Percentiles rank a stretch among this genome's conserved stretches.
Conservation (phyloP, 768 basidiomycete genomes). For the Amanita fuliginea region DNA sequence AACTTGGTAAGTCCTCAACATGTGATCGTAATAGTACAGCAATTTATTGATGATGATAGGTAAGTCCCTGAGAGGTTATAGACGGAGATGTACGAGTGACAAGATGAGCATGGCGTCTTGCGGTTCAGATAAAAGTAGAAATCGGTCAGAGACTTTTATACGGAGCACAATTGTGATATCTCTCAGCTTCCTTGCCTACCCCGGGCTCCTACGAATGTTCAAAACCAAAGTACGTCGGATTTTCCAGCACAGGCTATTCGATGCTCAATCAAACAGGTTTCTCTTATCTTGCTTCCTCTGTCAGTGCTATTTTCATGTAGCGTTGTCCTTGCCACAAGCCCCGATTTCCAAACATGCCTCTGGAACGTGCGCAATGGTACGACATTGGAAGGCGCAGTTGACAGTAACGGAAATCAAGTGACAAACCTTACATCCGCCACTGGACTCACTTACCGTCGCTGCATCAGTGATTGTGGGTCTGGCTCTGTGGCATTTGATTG, state of each 20-base stretch:
- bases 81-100: too few relatives aligned
- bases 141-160: too few relatives aligned
- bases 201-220: too few relatives aligned
- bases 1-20: too few relatives aligned
- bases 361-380: background rate
- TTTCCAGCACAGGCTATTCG: background rate
- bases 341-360: background rate
- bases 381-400: slow-evolving; percentile 3
- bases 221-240: background rate
- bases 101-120: too few relatives aligned
- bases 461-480: slow-evolving; percentile 13
- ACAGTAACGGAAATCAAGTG: background rate
- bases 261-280: background rate
- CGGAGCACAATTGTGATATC: too few relatives aligned
- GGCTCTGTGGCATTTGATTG: slow-evolving; percentile 18
- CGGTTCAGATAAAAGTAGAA: too few relatives aligned
- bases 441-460: background rate
- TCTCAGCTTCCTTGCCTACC: too few relatives aligned
- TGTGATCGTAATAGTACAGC: too few relatives aligned
- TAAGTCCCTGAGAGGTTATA: too few relatives aligned
- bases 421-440: background rate
- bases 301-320: background rate
- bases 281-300: background rate
- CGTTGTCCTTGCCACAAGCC: background rate
- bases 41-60: too few relatives aligned